These are phyloP conservation scores for Ogataea henricii DNA, from an alignment of 805 yeast species.

Conservation along the genomic window DNA sequence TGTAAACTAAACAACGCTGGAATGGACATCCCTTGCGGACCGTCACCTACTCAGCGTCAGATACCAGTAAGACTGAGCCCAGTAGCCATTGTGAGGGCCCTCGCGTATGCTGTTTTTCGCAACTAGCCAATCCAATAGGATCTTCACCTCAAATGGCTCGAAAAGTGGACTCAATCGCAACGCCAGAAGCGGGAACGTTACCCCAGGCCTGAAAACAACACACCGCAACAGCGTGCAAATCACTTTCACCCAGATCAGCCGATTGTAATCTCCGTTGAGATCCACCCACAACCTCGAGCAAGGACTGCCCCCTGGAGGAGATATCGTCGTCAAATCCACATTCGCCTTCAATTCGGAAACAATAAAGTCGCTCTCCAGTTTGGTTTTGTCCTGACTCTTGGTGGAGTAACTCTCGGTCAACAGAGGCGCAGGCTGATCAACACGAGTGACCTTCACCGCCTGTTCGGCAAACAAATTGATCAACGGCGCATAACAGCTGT, in stretches of 20 bases:
- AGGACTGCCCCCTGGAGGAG: slow-evolving; percentile 61
- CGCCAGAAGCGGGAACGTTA: slow-evolving; percentile 31
- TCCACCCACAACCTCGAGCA: slow-evolving; percentile 76
- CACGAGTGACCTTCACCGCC: slow-evolving; percentile 46
- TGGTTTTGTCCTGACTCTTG: slow-evolving; percentile 67
- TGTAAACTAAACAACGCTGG: no score
- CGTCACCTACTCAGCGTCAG: slow-evolving; percentile 15
- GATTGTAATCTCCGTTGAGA: slow-evolving; percentile 59
- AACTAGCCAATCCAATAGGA: slow-evolving; percentile 48
- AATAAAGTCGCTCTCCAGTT: slow-evolving; percentile 64
- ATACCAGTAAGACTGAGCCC: slow-evolving; percentile 50
- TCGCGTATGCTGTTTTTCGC: slow-evolving; percentile 39
- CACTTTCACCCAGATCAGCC: slow-evolving; percentile 59
- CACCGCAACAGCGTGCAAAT: slow-evolving; percentile 48
- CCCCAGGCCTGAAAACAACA: slow-evolving; percentile 59
- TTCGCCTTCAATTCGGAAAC: slow-evolving; percentile 31
- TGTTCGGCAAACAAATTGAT: slow-evolving; percentile 53
- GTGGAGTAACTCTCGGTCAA: slow-evolving; percentile 72
- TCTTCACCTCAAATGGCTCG: slow-evolving; percentile 40
- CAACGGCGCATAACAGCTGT: slow-evolving; percentile 63
- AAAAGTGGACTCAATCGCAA: slow-evolving; percentile 32
- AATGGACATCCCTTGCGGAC: no score
- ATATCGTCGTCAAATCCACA: slow-evolving; percentile 25
- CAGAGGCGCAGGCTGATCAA: slow-evolving; percentile 53
- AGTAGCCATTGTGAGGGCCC: slow-evolving; percentile 42